Evolutionary conservation across 1,284 basidiomycete species (phyloP).

Genomic region (Porodaedalea pini): DNA sequence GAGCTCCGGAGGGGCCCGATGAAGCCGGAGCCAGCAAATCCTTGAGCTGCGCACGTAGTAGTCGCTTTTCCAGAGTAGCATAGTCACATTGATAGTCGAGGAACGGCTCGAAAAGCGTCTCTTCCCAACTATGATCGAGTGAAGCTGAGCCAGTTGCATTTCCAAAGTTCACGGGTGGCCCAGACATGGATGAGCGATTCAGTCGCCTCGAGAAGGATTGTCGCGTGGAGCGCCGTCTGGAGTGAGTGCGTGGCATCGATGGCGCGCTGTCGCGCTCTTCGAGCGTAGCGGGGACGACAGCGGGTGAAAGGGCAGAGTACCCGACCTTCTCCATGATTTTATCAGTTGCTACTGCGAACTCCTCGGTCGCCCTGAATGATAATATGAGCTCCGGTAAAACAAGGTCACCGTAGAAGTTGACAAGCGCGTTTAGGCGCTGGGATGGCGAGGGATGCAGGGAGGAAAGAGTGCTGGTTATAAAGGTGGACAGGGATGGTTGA

Average conservation of each 20-base stretch:
- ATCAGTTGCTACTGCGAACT: slow-evolving; percentile 69
- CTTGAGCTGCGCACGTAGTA: slow-evolving; percentile 56
- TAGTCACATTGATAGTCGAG: slow-evolving; percentile 86
- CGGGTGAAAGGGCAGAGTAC: slow-evolving; percentile 37
- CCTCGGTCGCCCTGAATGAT: slow-evolving; percentile 71
- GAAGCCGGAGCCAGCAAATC: slow-evolving; percentile 40
- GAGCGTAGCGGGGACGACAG: slow-evolving; percentile 25
- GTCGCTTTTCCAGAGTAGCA: slow-evolving; percentile 66
- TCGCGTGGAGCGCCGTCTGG: slow-evolving; percentile 16
- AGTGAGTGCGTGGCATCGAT: slow-evolving; percentile 11
- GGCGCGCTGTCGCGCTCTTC: slow-evolving; percentile 21
- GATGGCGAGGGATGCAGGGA: slow-evolving; percentile 75
- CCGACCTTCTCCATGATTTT: slow-evolving; percentile 74
- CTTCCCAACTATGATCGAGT: slow-evolving; percentile 73
- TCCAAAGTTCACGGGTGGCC: slow-evolving; percentile 20
- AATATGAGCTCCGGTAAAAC: slow-evolving; percentile 69
- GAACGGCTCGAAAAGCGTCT: slow-evolving; percentile 88
- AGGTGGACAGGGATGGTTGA: slow-evolving; percentile 65
- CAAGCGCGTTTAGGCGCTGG: slow-evolving; percentile 67
- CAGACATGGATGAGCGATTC: slow-evolving; percentile 35
- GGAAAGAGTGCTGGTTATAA: slow-evolving; percentile 78
- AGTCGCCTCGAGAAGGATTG: slow-evolving; percentile 27
- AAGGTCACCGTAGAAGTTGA: slow-evolving; percentile 57
- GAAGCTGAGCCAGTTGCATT: slow-evolving; percentile 34
- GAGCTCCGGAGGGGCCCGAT: slow-evolving; percentile 43